phyloP scores from a whole-genome alignment of 257 asterid species.

The Salvia hispanica region DNA sequence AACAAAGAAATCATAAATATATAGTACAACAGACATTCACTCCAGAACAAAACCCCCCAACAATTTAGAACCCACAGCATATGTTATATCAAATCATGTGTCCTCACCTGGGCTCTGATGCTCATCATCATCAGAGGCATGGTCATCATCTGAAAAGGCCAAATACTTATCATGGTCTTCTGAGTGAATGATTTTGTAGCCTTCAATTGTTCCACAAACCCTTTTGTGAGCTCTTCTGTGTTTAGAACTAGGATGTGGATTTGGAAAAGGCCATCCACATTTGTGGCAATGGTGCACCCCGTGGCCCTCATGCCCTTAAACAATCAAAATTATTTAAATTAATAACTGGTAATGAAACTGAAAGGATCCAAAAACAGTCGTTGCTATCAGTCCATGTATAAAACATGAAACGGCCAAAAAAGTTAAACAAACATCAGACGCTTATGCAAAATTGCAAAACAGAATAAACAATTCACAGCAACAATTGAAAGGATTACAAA shows the following conservation, averaged over 20 bases:
- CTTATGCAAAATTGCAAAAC: not conserved
- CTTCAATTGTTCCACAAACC: slow-evolving; percentile 81
- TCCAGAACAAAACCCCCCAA: slow-evolving; percentile 8
- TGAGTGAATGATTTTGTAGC: slow-evolving; percentile 49
- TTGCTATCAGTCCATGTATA: not conserved
- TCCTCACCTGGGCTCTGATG: slow-evolving; percentile 60
- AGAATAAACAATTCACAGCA: too few relatives aligned
- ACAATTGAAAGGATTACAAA: too few relatives aligned
- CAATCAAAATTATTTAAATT: slow-evolving; percentile 22
- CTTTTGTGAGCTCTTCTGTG: slow-evolving; percentile 88
- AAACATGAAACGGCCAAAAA: slow-evolving; percentile 12
- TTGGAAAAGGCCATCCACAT: slow-evolving; percentile 98
- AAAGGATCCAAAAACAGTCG: slow-evolving; percentile 4
- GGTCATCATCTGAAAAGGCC: slow-evolving; percentile 59
- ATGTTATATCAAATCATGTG: slow-evolving; percentile 14
- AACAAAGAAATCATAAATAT: not conserved
- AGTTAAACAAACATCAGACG: not conserved
- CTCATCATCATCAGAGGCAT: slow-evolving; percentile 54
- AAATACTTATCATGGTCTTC: slow-evolving; percentile 40
- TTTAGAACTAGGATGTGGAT: slow-evolving; percentile 84
- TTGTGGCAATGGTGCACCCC: slow-evolving; percentile 66
- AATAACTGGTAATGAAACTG: not conserved
- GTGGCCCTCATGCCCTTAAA: slow-evolving; percentile 63
- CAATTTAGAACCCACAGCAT: slow-evolving; percentile 15
- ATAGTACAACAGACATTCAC: slow-evolving; percentile 1